These are phyloP conservation scores for Pisolithus orientalis DNA, from an alignment of 768 basidiomycete species.

Conservation along the genomic window DNA sequence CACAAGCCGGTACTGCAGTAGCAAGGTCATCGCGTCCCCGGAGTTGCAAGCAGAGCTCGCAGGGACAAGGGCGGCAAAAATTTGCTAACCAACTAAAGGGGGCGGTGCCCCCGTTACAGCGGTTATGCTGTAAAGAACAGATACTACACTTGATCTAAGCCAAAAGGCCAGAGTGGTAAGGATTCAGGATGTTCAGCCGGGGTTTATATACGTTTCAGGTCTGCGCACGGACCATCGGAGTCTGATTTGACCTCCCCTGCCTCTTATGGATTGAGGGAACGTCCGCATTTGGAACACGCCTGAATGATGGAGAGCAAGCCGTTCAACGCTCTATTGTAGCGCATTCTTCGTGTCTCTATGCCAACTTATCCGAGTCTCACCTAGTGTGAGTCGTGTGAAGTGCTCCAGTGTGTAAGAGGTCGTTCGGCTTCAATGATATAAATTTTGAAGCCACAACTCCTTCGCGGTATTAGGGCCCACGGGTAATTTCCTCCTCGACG, in stretches of 20 bases:
- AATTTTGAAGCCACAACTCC: slow-evolving; percentile 89
- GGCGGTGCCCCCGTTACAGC: slow-evolving; percentile 53
- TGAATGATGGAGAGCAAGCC: no score
- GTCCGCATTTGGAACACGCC: no score
- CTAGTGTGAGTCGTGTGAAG: no score
- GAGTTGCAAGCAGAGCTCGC: slow-evolving; percentile 30
- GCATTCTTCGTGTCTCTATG: no score
- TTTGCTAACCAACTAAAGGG: slow-evolving; percentile 51
- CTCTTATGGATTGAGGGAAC: no score
- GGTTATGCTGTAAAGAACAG: slow-evolving; percentile 61
- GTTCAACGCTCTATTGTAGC: no score
- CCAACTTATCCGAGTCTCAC: no score
- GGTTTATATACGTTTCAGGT: not conserved
- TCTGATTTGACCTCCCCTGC: no score
- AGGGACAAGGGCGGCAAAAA: slow-evolving; percentile 50
- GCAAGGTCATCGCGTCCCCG: slow-evolving; percentile 27
- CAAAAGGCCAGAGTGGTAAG: slow-evolving; percentile 45
- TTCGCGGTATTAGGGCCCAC: slow-evolving; percentile 97
- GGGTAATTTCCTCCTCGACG: slow-evolving; percentile 45
- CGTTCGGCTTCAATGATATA: slow-evolving; percentile 91
- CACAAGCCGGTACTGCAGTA: slow-evolving; percentile 17
- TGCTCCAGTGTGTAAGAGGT: not conserved
- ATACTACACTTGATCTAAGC: slow-evolving; percentile 78
- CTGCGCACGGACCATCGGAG: not conserved
- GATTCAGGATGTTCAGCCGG: not conserved